Evolutionary conservation across 2,329 filamentous ascomycete genomes (phyloP).

Genomic region (Bipolaris bicolor): DNA sequence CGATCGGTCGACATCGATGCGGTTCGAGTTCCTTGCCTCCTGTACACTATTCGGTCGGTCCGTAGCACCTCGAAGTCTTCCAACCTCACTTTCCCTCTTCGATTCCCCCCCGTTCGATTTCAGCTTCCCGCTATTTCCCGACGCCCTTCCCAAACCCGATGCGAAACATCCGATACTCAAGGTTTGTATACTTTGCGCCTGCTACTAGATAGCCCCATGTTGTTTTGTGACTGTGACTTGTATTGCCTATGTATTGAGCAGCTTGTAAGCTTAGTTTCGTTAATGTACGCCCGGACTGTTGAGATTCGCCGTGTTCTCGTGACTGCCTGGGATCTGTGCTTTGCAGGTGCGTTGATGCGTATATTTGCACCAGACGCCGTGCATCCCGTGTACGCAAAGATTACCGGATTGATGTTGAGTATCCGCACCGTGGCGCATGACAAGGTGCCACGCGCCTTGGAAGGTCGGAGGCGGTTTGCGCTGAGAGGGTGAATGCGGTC

Average conservation of each 20-base stretch:
- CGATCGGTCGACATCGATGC: slow-evolving; percentile 44
- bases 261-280: neutral
- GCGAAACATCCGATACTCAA: slow-evolving; percentile 13
- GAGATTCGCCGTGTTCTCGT: neutral
- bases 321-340: neutral
- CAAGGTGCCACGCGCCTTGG: slow-evolving; percentile 3
- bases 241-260: slow-evolving; percentile 2
- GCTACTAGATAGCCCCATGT: slow-evolving; percentile 11
- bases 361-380: neutral
- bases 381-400: neutral
- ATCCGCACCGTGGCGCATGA: slow-evolving; percentile 5
- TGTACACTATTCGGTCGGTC: slow-evolving; percentile 50
- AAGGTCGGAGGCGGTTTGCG: slow-evolving; percentile 1
- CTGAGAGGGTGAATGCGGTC: neutral
- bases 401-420: neutral
- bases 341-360: neutral
- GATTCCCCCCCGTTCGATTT: slow-evolving; percentile 14
- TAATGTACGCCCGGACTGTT: neutral
- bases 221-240: slow-evolving; percentile 13
- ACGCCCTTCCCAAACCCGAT: slow-evolving; percentile 16
- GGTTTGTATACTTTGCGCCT: slow-evolving; percentile 18
- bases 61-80: slow-evolving; percentile 41
- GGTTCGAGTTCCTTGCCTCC: slow-evolving; percentile 36
- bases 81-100: slow-evolving; percentile 22
- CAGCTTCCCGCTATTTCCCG: slow-evolving; percentile 14